Conservation (phyloP, 495 filamentous ascomycete species). For the Delitschia confertaspora region DNA sequence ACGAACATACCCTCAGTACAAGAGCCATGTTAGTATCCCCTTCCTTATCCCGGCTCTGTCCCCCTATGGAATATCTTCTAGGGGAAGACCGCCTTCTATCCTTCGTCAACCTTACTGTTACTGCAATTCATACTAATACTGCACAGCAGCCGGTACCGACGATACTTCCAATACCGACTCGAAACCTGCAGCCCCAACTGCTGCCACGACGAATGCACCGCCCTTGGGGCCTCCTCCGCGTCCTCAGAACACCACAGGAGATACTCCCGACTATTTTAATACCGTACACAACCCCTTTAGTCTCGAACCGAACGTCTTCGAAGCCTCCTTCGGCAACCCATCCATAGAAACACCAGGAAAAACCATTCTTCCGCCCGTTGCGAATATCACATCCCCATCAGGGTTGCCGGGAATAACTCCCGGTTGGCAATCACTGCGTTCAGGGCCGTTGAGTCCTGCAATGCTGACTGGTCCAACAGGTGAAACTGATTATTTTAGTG, state of each 20-base stretch:
- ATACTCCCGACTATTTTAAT: constrained; percentile 33
- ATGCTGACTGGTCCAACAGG: constrained; percentile 85
- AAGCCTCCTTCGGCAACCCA: constrained; percentile 73
- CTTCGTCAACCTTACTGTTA: too few species aligned
- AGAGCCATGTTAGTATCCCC: too few species aligned
- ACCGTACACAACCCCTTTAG: constrained; percentile 51
- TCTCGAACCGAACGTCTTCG: constrained; percentile 91
- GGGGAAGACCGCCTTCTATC: too few species aligned
- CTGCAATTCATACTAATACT: too few species aligned
- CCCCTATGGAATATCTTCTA: too few species aligned
- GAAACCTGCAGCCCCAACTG: constrained; percentile 1
- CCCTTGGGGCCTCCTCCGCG: constrained; percentile 18
- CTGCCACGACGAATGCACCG: constrained; percentile 8
- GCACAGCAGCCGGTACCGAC: neutral
- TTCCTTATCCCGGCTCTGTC: too few species aligned
- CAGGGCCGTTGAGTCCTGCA: constrained; percentile 89
- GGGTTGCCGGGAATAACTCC: constrained; percentile 56
- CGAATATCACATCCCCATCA: constrained; percentile 84
- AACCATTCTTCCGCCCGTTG: constrained; percentile 82
- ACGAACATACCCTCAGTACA: too few species aligned
- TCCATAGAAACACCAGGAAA: constrained; percentile 78
- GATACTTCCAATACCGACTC: neutral
- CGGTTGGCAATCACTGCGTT: constrained; percentile 83
- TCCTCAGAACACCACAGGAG: constrained; percentile 6
- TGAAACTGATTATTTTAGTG: constrained; percentile 63